These are phyloP conservation scores for Populus trichocarpa DNA, from an alignment of 441 rosid genomes.

Conservation along the genomic window DNA sequence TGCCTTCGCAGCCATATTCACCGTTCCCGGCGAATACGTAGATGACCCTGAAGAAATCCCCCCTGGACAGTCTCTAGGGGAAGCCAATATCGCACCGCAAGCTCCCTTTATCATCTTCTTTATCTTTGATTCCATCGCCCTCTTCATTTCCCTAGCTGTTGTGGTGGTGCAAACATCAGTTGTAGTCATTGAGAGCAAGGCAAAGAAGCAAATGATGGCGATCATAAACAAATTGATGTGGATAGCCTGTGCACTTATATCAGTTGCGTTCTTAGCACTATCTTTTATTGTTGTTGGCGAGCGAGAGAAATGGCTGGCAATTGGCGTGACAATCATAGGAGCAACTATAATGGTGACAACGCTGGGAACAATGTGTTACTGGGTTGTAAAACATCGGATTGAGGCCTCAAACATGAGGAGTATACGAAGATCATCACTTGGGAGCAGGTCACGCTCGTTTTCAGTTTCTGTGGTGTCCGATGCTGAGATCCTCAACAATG, in stretches of 20 bases:
- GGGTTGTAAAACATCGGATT: conserved; percentile 77
- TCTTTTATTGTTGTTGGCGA: conserved; percentile 78
- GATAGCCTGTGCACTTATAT: conserved; percentile 82
- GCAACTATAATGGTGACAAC: conserved; percentile 77
- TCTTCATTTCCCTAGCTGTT: too few species aligned
- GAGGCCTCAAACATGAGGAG: conserved; percentile 70
- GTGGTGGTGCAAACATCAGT: too few species aligned
- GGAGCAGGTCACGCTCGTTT: conserved; percentile 59
- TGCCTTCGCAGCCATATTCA: too few species aligned
- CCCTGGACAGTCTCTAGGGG: conserved; percentile 48
- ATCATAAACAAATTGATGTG: conserved; percentile 92
- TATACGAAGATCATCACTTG: conserved; percentile 53
- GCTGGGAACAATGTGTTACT: conserved; percentile 80
- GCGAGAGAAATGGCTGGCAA: conserved; percentile 60
- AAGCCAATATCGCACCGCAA: conserved; percentile 59
- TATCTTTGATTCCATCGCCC: conserved; percentile 77
- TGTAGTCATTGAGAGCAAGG: too few species aligned
- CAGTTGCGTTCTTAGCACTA: conserved; percentile 73
- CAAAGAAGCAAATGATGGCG: conserved; percentile 80
- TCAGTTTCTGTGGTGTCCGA: conserved; percentile 59
- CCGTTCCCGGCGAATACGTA: too few species aligned
- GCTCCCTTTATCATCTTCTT: conserved; percentile 74
- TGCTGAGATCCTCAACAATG: conserved; percentile 35
- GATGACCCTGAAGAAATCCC: too few species aligned
- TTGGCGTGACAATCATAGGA: conserved; percentile 71